These are phyloP conservation scores for Aureobasidium pullulans DNA, from an alignment of 2,329 filamentous ascomycete species.

Conservation along the genomic window DNA sequence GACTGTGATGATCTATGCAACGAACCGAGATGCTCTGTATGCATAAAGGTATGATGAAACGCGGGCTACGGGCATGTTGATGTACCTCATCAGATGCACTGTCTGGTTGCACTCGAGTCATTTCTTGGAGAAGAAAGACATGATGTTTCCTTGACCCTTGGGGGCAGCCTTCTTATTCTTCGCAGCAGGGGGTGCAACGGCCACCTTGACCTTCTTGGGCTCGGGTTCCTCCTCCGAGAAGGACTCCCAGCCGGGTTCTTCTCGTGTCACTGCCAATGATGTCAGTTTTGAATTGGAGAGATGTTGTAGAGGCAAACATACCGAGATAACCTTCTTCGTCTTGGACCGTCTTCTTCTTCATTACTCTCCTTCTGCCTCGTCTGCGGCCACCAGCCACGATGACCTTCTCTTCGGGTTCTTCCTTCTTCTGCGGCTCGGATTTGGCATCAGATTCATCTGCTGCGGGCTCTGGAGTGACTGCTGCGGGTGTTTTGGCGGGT, in stretches of 20 bases:
- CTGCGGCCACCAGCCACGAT: slow-evolving; percentile 57
- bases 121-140: slow-evolving; percentile 87
- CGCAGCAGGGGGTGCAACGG: slow-evolving; percentile 41
- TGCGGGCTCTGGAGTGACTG: slow-evolving; percentile 37
- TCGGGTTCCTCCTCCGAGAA: slow-evolving; percentile 83
- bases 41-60: no score
- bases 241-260: slow-evolving; percentile 81
- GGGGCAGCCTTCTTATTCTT: slow-evolving; percentile 34
- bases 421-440: neutral
- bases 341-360: slow-evolving; percentile 79
- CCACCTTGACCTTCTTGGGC: slow-evolving; percentile 46
- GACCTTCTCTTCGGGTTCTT: slow-evolving; percentile 35
- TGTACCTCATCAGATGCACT: no score
- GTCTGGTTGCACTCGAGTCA: slow-evolving; percentile 27
- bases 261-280: slow-evolving; percentile 63
- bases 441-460: slow-evolving; percentile 16
- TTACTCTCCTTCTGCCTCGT: slow-evolving; percentile 69
- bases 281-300: slow-evolving; percentile 17
- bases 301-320: slow-evolving; percentile 36
- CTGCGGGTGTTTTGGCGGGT: slow-evolving; percentile 30
- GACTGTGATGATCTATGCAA: no score
- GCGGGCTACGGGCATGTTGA: no score
- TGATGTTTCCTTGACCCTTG: slow-evolving; percentile 69
- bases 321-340: slow-evolving; percentile 87
- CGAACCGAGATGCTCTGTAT: no score